Base-by-base conservation (phyloP, 495 filamentous ascomycete genomes). In the Podospora australis region DNA sequence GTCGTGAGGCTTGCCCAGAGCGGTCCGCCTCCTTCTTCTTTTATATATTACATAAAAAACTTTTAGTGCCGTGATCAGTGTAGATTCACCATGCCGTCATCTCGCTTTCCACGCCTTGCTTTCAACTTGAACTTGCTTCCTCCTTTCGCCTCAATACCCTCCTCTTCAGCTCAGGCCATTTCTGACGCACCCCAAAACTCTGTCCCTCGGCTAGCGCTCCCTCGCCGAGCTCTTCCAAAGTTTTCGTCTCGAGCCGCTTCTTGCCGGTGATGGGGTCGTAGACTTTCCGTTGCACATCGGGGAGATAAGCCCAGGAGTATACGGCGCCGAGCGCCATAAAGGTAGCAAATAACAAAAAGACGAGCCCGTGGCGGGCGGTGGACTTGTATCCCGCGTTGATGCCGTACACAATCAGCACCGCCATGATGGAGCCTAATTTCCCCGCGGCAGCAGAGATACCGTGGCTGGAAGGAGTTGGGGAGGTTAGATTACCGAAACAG, bases 371-470 rank as follows among this genome's bases (percentile, higher is more conserved):
- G 4, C 56, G 39, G 10, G 42, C 62, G 4, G 43, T 13, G 29
- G 49, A 52, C 21, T 38, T 38, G 57, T 68, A 68, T 22, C 62
- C 58, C 22, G 47, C 24, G 44, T 68, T 58, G 42, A 68, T 65
- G 49, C 70, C 77, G 63, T 78, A 75, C 21, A 72, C 67, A 49
- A 70, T 60, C 34, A 78, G 67, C n/a, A 68, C 56, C 16, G 74
- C 74, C 32, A 78, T 47, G 63, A 88, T 92, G 53, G 87, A 83
- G 20, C 90, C 89, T 20, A 94, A 60, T 61, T 96, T 96, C 29
- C 90, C 90, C 2, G 82, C 75, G 0, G 86, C 90, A 21, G 88
- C 90, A 4, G 84, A 88, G 64, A 96, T 81, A 48, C 90, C 90
- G 69, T 95, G 88, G 26, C 32, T 36, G n/a, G n/a, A n/a, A n/a